Evolutionary conservation across 768 basidiomycete genomes (phyloP), one percentile per base, ranked within the genome.

Genomic region (Solioccasus polychromus): DNA sequence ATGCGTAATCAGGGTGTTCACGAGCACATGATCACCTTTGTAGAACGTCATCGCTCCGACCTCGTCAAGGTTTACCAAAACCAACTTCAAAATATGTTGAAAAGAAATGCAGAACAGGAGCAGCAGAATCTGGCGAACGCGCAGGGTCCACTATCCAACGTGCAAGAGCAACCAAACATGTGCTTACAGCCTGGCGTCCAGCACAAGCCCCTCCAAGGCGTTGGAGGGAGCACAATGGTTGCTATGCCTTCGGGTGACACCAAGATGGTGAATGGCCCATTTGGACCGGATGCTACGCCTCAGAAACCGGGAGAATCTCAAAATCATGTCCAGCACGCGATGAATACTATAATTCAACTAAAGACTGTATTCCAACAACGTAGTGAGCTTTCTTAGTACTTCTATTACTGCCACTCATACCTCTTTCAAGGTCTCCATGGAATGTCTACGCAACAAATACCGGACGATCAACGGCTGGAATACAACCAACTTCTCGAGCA

Each of bases 391-490:
- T 46, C 36, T 41, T 19, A 2, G 11, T 35, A 42, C 37, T 34
- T 60, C 29, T 38, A 30, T 43, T 53, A 35, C 49, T 39, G 30
- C 37, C 42, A 34, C 48, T 57, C 12, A 56, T 40, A 3, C 44
- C 23, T 31, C 23, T 31, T 43, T 17, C 14, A 44, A 77, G 77
- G 59, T 23, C 59, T 72, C 32, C 61, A 57, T 7, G 59, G 53
- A 35, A 70, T 74, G 59, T 41, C 55, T 8, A 38, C 53, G 8
- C 56, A 69, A 15, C 71, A 73, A 15, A 54, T 86, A 22, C 71
- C 80, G 5, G 67, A 73, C 8, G 78, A 80, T 2, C 80, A 80
- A 46, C 71, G 77, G 35, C 46, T 67, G 34, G 80, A 80, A 43
- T 87, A 76, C 52, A 74, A 71, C 42, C 55, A 59, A 19, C 32